phyloP scores from a whole-genome alignment of 768 basidiomycete species.

The Leucosporidium scottii region DNA sequence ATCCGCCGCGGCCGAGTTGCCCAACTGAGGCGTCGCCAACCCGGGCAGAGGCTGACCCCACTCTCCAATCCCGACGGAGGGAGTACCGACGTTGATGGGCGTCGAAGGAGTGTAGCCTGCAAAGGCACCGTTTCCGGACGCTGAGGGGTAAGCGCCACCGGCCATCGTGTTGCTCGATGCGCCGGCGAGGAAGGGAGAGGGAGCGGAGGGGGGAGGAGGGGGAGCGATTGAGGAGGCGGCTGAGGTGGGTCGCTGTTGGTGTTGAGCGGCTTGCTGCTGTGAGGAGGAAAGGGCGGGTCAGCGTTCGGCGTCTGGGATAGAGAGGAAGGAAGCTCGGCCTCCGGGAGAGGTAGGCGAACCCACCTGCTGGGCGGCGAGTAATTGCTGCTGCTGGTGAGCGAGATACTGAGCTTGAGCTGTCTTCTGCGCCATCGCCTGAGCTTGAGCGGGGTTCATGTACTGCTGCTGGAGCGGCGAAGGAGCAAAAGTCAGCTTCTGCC shows the following conservation, averaged over 20 bases:
- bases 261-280: too few species aligned
- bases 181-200: neutral
- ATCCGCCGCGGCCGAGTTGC: too few species aligned
- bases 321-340: too few species aligned
- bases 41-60: too few species aligned
- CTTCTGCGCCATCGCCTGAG: neutral
- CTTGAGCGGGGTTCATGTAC: neutral
- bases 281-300: too few species aligned
- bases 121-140: neutral
- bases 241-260: too few species aligned
- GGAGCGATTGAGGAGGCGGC: too few species aligned
- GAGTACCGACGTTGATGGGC: slow-evolving; percentile 16
- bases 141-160: neutral
- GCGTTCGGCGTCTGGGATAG: too few species aligned
- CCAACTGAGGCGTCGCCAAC: too few species aligned
- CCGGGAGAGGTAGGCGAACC: too few species aligned
- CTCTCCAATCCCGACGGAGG: slow-evolving; percentile 7
- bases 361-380: neutral
- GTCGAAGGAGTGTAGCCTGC: neutral
- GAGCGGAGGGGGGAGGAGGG: too few species aligned
- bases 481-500: too few species aligned
- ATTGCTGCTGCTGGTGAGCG: neutral
- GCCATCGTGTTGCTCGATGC: slow-evolving; percentile 4
- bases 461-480: neutral
- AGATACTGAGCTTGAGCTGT: neutral